These are phyloP conservation scores for Pseudocercospora eumusae DNA, from an alignment of 2,329 filamentous ascomycete species.

Conservation along the genomic window DNA sequence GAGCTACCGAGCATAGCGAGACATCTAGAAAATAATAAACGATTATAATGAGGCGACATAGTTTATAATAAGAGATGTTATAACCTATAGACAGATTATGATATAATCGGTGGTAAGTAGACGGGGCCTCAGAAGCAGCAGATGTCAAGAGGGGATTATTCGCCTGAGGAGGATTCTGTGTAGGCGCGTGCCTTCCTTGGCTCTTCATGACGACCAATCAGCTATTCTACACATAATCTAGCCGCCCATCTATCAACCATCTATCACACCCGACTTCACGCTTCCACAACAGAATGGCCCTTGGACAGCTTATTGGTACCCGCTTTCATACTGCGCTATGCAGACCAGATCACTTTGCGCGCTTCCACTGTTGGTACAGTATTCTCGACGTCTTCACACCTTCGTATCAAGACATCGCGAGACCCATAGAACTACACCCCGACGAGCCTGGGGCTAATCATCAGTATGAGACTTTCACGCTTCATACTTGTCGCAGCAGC, in stretches of 20 bases:
- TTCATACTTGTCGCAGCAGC: neutral
- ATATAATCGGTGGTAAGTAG: no score
- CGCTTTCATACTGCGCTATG: neutral
- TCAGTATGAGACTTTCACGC: neutral
- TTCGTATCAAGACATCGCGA: neutral
- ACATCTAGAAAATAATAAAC: no score
- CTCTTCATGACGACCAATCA: slow-evolving; percentile 15
- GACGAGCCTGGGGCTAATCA: neutral
- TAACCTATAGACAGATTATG: no score
- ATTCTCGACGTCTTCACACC: neutral
- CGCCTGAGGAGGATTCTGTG: neutral
- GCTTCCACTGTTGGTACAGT: slow-evolving; percentile 9
- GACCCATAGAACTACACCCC: neutral
- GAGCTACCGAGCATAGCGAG: no score
- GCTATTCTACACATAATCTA: neutral
- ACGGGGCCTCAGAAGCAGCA: neutral
- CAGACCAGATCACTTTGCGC: neutral
- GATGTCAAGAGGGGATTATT: neutral
- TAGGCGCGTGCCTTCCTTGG: no score
- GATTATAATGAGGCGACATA: no score
- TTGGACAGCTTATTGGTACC: slow-evolving; percentile 15
- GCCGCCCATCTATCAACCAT: slow-evolving; percentile 18
- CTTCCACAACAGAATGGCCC: slow-evolving; percentile 15
- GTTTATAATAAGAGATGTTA: no score
- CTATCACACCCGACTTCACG: slow-evolving; percentile 19